These are phyloP conservation scores for Boletus huronensis DNA, from an alignment of 768 basidiomycete genomes.

Conservation along the genomic window DNA sequence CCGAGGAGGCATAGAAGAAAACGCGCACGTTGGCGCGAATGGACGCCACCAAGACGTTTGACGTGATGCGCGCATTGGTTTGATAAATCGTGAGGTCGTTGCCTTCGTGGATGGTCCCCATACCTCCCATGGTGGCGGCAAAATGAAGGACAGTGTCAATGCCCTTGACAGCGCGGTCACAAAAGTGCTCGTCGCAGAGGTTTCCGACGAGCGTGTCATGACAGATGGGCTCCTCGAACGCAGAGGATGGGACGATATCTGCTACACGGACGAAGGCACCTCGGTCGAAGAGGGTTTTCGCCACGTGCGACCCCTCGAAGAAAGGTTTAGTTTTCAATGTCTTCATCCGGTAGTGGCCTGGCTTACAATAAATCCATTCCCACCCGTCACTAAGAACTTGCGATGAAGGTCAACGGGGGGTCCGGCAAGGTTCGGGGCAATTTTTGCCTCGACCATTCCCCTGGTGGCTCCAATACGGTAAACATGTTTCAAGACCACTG, in stretches of 20 bases:
- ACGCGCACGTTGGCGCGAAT: conserved; percentile 36
- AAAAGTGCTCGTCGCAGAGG: conserved; percentile 42
- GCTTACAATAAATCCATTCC: conserved; percentile 53
- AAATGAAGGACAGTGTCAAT: conserved; percentile 51
- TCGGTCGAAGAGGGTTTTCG: conserved; percentile 32
- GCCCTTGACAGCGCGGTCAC: conserved; percentile 36
- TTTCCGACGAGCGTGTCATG: conserved; percentile 43
- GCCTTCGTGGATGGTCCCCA: conserved; percentile 54
- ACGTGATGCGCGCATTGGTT: conserved; percentile 49
- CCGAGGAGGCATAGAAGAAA: conserved; percentile 57
- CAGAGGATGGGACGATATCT: conserved; percentile 35
- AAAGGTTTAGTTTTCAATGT: not conserved
- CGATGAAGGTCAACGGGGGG: not conserved
- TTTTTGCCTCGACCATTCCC: conserved; percentile 1
- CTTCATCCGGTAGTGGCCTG: not conserved
- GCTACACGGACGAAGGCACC: conserved; percentile 41
- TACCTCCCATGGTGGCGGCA: conserved; percentile 62
- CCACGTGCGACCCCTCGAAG: conserved; percentile 50
- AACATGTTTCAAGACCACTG: not conserved
- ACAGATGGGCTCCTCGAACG: conserved; percentile 22
- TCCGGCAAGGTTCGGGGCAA: not conserved
- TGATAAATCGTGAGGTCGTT: conserved; percentile 50
- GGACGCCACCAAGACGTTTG: conserved; percentile 43
- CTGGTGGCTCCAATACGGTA: not conserved
- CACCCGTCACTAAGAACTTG: conserved; percentile 44